Percentiles rank a stretch among this genome's conserved stretches.
Conservation (phyloP, 352 stramenopile species). For the Paralagenidium karlingii region DNA sequence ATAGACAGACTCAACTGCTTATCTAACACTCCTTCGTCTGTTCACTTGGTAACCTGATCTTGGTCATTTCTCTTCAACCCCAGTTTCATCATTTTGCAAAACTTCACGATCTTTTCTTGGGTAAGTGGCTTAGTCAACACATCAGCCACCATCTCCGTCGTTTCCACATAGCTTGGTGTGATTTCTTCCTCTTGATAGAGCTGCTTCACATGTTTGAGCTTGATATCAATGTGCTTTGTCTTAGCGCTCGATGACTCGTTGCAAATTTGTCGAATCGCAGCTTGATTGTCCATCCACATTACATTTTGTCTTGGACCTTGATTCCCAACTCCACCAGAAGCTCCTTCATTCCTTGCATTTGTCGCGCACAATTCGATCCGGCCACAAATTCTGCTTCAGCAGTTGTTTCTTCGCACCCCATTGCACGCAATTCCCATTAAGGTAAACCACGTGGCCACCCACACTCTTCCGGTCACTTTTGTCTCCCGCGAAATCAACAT, state of each 20-base stretch:
- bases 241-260: background rate
- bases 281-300: conserved; percentile 1
- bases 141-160: conserved; percentile 4
- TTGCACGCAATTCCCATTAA: too few species aligned
- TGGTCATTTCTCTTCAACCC: too few species aligned
- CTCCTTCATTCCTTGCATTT: background rate
- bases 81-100: too few species aligned
- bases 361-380: too few species aligned
- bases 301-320: background rate
- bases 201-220: background rate
- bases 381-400: too few species aligned
- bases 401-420: too few species aligned
- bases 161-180: conserved; percentile 3
- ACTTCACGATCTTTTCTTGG: too few species aligned
- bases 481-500: background rate
- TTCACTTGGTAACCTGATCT: too few species aligned
- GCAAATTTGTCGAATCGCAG: background rate
- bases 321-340: background rate
- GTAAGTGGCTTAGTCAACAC: conserved; percentile 6
- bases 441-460: too few species aligned
- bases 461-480: background rate
- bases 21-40: too few species aligned
- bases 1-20: too few species aligned
- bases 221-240: background rate
- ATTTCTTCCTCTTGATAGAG: too few species aligned